Percentiles rank a stretch among this genome's conserved stretches.
These are phyloP conservation scores for Backusella westeae DNA, from an alignment of 192 early-diverging fungal species.

Conservation along the genomic window DNA sequence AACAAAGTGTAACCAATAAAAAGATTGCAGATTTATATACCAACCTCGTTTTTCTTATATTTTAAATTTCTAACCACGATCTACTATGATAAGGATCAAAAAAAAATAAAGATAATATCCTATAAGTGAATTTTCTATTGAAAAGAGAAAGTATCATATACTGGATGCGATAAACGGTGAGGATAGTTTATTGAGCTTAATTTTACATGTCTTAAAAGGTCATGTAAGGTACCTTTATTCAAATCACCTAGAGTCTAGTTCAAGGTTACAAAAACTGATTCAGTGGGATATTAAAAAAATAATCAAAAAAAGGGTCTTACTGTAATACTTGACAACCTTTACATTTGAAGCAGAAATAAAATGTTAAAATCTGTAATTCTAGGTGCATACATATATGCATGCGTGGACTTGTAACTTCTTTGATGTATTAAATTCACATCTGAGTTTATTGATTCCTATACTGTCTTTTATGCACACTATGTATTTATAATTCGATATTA, in stretches of 20 bases:
- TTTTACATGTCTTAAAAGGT: not conserved
- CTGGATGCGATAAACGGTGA: not conserved
- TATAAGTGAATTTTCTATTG: not conserved
- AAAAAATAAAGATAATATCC: not conserved
- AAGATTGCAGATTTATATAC: not conserved
- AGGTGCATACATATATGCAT: too few relatives aligned
- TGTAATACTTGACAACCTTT: not conserved
- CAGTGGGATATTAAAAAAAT: not conserved
- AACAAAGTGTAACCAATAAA: not conserved
- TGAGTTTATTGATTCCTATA: not conserved
- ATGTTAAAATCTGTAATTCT: too few relatives aligned
- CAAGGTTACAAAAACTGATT: not conserved
- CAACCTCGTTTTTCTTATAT: not conserved
- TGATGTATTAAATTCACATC: too few relatives aligned
- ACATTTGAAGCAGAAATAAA: too few relatives aligned
- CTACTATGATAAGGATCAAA: not conserved
- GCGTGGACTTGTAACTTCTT: too few relatives aligned
- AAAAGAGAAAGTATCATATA: not conserved
- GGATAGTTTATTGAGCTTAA: not conserved
- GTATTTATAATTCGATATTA: not conserved
- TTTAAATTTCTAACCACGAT: not conserved
- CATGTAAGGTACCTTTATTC: not conserved
- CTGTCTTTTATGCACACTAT: not conserved
- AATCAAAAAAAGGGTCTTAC: not conserved
- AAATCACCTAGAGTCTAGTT: not conserved